Conservation (phyloP, 345 rosid genomes). For the Euclidium syriacum region DNA sequence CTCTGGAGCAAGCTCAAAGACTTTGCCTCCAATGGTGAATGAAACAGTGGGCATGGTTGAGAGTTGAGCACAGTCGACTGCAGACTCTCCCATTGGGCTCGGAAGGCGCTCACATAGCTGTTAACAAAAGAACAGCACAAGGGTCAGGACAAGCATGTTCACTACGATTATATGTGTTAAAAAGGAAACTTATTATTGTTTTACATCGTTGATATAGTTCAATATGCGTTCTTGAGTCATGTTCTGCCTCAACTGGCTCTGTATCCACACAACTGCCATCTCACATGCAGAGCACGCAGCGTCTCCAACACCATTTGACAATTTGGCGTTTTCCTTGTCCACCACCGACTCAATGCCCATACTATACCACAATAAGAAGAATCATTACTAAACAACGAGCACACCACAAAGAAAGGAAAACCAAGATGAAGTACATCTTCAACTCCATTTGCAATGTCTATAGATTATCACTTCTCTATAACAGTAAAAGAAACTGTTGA, state of each 20-base stretch:
- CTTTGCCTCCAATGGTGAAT: conserved; percentile 65
- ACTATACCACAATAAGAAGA: conserved; percentile 27
- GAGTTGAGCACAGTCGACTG: conserved; percentile 66
- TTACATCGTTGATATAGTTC: conserved; percentile 59
- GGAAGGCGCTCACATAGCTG: conserved; percentile 89
- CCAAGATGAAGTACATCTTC: not conserved
- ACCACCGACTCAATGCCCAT: conserved; percentile 77
- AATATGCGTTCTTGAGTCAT: conserved; percentile 58
- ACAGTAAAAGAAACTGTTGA: not conserved
- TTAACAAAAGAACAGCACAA: not conserved
- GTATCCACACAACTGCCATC: conserved; percentile 93
- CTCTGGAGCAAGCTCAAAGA: conserved; percentile 62
- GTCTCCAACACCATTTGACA: conserved; percentile 34
- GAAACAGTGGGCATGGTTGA: conserved; percentile 82
- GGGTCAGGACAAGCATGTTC: conserved; percentile 15
- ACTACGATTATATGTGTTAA: not conserved
- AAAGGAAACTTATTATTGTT: not conserved
- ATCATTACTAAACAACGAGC: not conserved
- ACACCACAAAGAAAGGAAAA: not conserved
- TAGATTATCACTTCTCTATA: not conserved
- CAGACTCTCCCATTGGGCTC: conserved; percentile 79
- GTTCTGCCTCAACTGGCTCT: conserved; percentile 72
- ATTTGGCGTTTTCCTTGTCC: conserved; percentile 39
- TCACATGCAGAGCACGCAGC: conserved; percentile 83
- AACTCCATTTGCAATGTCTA: not conserved